Evolutionary conservation across 306 rosid species (phyloP), one percentile per base, ranked within the genome.

Genomic region (Rosa persica): DNA sequence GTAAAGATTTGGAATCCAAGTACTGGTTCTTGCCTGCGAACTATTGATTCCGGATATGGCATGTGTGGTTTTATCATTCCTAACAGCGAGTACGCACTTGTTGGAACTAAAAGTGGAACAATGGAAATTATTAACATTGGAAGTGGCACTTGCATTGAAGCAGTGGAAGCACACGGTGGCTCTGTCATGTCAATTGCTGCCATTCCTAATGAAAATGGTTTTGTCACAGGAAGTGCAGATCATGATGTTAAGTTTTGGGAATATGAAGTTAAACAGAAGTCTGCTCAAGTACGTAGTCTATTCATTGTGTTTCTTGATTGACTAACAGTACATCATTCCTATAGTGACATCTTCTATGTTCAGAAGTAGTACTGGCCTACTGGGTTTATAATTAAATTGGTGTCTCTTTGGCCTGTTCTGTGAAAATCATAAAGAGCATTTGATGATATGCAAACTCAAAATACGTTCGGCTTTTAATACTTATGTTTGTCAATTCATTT

Each of bases 211-310:
- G 93, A 83, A 78, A 84, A 82, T 86, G 91, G 96, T 69, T 95
- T 95, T 80, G 90, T 91, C 76, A 92, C 98, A 0, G 98, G 96
- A 88, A 92, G 98, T 84, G 89, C 93, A 46, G 98, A 95, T 81
- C 92, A 88, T 27, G 98, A 95, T 62, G 90, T 95, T 17, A 95
- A 95, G 85, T 92, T 95, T 84, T 95, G 98, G 98, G 98, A 89
- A 81, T 95, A 95, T 75, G 81, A 85, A 70, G 75, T 84, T 38
- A 85, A 84, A 86, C 93, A 88, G 77, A 89, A 83, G 30, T 82
- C 97, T 12, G 84, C 89, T 82, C 98, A 92, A 81, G 98, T 95
- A 73, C 22, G 97, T 83, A 80, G 78, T 78, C 67, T 57, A n/a
- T 75, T 42, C 38, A 55, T 22, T 42, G 62, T 74, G 39, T 20